Evolutionary conservation across 106 monocot species (phyloP).

Genomic region (Dendrobium huoshanense): DNA sequence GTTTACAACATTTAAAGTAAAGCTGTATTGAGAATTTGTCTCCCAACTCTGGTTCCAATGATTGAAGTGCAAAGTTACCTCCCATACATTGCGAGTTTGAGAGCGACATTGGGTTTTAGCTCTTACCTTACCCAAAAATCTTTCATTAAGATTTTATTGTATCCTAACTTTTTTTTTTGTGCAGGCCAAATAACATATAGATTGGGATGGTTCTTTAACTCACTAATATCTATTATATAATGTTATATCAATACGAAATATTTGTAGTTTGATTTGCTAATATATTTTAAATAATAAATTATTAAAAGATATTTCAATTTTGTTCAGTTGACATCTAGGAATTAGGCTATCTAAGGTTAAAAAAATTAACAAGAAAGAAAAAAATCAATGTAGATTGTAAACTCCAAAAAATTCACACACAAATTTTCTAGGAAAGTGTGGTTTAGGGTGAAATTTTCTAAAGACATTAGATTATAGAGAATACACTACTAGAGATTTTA

Average conservation of each 20-base stretch:
- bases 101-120: background rate
- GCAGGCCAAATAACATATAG: background rate
- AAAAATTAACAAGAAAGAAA: background rate
- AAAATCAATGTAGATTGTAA: background rate
- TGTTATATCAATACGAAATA: background rate
- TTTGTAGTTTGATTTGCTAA: background rate
- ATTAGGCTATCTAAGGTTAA: background rate
- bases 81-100: background rate
- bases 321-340: background rate
- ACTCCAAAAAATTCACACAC: too few relatives aligned
- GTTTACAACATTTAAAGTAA: background rate
- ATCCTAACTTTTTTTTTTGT: background rate
- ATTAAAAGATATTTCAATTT: background rate
- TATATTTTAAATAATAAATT: slow-evolving; percentile 2
- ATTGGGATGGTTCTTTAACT: background rate
- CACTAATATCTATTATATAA: background rate
- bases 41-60: background rate
- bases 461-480: too few relatives aligned
- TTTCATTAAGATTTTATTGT: background rate
- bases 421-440: too few relatives aligned
- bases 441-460: too few relatives aligned
- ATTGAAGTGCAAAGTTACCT: background rate
- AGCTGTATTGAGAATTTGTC: background rate
- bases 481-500: too few relatives aligned
- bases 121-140: background rate